Evolutionary conservation across 352 stramenopile species (phyloP).

Genomic region (Pythium biforme): DNA sequence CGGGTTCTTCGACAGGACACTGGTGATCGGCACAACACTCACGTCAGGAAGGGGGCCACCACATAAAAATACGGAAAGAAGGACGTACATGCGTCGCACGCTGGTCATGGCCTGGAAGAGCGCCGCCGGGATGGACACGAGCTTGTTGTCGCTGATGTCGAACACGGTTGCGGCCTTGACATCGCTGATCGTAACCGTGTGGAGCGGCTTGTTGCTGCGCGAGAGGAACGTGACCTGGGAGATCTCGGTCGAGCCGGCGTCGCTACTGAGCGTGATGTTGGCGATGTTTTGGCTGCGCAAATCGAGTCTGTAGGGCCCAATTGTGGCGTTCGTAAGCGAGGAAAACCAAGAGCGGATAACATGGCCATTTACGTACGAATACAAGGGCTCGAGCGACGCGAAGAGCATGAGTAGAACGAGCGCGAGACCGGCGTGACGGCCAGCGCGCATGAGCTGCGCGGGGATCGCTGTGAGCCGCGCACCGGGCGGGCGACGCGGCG

Average conservation of each 20-base stretch:
- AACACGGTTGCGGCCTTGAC: conserved; percentile 35
- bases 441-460: background rate
- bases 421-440: background rate
- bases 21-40: background rate
- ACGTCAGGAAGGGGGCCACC: background rate
- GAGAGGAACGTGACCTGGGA: conserved; percentile 13
- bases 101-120: conserved; percentile 47
- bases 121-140: conserved; percentile 36
- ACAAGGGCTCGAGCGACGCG: conserved; percentile 6
- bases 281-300: conserved; percentile 6
- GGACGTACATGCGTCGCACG: conserved; percentile 23
- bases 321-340: no score
- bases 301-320: background rate
- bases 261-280: conserved; percentile 16
- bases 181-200: conserved; percentile 22
- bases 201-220: background rate
- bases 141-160: conserved; percentile 51
- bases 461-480: background rate
- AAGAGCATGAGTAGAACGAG: conserved; percentile 16
- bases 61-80: background rate
- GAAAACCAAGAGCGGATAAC: no score
- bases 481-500: background rate
- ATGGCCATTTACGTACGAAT: conserved; percentile 14
- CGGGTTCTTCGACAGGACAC: conserved; percentile 49
- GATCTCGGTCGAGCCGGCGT: background rate